A percentile compares a stretch with the other conserved stretches of the same genome.
Evolutionary conservation across 2,329 filamentous ascomycete genomes (phyloP).

Genomic region (Trematosphaeria pertusa): DNA sequence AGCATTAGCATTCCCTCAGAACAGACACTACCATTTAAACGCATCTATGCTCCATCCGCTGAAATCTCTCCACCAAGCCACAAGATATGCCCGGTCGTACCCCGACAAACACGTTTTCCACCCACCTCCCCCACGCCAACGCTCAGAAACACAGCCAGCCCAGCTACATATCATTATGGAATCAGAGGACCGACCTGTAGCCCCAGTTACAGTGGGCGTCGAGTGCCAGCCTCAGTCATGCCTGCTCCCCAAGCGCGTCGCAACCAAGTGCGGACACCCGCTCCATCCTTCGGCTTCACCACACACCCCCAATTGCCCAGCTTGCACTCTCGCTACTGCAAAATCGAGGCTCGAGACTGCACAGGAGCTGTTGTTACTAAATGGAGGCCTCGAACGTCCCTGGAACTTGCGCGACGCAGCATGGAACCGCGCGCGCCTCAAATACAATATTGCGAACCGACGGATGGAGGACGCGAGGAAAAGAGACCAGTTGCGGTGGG

Average conservation of each 20-base stretch:
- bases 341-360: slow-evolving; percentile 22
- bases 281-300: slow-evolving; percentile 27
- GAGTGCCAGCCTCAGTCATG: background rate
- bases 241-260: slow-evolving; percentile 18
- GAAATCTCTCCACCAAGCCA: too few species aligned
- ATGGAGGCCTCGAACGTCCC: slow-evolving; percentile 22
- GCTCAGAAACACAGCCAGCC: too few species aligned
- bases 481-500: slow-evolving; percentile 27
- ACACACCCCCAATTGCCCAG: slow-evolving; percentile 28
- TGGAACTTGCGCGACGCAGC: slow-evolving; percentile 19
- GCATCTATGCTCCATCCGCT: too few species aligned
- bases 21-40: too few species aligned
- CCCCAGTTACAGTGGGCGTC: too few species aligned
- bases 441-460: slow-evolving; percentile 19
- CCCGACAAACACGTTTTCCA: too few species aligned
- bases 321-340: slow-evolving; percentile 20
- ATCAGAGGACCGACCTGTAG: too few species aligned
- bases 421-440: slow-evolving; percentile 30
- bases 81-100: too few species aligned
- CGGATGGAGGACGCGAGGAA: slow-evolving; percentile 17
- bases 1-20: too few species aligned
- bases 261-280: slow-evolving; percentile 30
- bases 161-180: too few species aligned
- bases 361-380: slow-evolving; percentile 13
- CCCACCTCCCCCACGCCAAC: too few species aligned